Conservation (phyloP, 441 rosid species). For the Geranium incanum region DNA sequence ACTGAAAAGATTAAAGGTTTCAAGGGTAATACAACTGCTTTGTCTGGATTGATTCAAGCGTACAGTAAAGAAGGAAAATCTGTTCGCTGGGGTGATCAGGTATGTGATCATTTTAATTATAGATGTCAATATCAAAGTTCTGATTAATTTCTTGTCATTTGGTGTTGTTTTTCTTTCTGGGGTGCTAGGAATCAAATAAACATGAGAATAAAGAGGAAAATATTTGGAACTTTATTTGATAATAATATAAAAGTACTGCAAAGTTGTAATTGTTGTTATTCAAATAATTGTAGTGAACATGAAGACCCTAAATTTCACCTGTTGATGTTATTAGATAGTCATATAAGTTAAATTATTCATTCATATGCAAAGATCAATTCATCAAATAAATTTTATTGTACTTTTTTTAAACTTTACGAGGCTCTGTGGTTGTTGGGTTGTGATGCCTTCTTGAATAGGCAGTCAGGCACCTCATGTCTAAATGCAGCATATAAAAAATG, state of each 20-base stretch:
- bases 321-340: background rate
- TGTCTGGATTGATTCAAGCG: slow-evolving; percentile 45
- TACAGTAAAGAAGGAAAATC: slow-evolving; percentile 49
- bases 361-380: background rate
- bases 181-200: background rate
- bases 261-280: background rate
- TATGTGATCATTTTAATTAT: slow-evolving; percentile 21
- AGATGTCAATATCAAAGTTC: background rate
- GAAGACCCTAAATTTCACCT: background rate
- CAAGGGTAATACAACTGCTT: slow-evolving; percentile 39
- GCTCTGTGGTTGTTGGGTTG: no score
- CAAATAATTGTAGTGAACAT: background rate
- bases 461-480: no score
- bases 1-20: slow-evolving; percentile 26
- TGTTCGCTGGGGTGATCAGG: slow-evolving; percentile 89
- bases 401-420: no score
- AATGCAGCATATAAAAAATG: no score
- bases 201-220: background rate
- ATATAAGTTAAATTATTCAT: background rate
- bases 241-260: background rate
- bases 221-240: background rate
- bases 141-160: background rate
- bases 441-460: no score
- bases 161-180: background rate
- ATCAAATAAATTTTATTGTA: background rate